phyloP scores from a whole-genome alignment of 768 basidiomycete genomes.

The Termitomyces sp. region DNA sequence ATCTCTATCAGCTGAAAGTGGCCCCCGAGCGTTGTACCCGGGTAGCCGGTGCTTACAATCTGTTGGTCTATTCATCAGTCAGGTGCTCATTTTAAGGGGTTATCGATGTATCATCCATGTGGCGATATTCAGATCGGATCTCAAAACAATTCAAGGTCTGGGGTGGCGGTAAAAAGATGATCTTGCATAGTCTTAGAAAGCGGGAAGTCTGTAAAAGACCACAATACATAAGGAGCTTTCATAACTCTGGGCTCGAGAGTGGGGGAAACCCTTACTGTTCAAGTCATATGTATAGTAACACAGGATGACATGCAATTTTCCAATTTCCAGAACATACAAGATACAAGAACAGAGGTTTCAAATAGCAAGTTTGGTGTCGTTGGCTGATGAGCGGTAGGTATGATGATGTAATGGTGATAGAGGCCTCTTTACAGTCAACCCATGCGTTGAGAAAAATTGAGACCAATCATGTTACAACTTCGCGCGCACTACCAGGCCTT shows the following conservation, averaged over 20 bases:
- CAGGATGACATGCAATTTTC: background rate
- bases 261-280: background rate
- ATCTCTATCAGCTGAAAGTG: slow-evolving; percentile 14
- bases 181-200: no score
- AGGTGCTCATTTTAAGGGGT: slow-evolving; percentile 22
- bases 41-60: slow-evolving; percentile 36
- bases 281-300: background rate
- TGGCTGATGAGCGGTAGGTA: background rate
- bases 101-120: no score
- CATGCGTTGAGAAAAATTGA: background rate
- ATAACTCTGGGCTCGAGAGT: no score
- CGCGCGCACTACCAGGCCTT: slow-evolving; percentile 38
- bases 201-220: no score
- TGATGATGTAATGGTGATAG: background rate
- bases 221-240: no score
- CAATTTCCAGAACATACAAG: background rate
- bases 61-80: slow-evolving; percentile 48
- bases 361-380: background rate
- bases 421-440: background rate
- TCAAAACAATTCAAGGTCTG: no score
- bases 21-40: slow-evolving; percentile 33
- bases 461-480: slow-evolving; percentile 35
- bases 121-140: no score
- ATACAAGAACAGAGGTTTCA: background rate
- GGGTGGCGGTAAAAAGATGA: no score